Evolutionary conservation across 176 grass and related monocot genomes (phyloP).

Genomic region (Cenchrus americanus): DNA sequence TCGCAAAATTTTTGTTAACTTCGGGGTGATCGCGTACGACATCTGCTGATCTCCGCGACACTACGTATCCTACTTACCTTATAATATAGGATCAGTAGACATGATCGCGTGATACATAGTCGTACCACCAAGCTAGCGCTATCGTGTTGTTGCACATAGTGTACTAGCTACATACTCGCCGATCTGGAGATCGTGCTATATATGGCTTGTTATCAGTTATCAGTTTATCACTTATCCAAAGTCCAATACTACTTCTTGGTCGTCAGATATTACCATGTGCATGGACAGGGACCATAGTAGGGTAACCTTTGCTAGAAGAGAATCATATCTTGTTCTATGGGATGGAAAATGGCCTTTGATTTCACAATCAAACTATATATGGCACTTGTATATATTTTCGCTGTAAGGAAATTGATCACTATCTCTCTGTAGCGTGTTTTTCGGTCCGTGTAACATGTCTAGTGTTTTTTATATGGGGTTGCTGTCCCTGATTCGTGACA

Average conservation of each 20-base stretch:
- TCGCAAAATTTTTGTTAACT: background rate
- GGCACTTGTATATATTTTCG: background rate
- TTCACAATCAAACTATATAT: background rate
- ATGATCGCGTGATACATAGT: too few species aligned
- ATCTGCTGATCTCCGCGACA: background rate
- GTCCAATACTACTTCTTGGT: background rate
- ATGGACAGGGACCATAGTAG: background rate
- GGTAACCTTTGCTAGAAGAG: background rate
- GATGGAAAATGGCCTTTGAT: background rate
- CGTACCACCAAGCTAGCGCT: background rate
- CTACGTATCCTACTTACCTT: background rate
- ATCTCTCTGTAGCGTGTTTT: constrained; percentile 1
- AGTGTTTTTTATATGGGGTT: background rate
- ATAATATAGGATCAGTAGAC: too few species aligned
- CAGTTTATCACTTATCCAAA: background rate
- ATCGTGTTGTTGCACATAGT: too few species aligned
- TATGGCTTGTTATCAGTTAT: background rate
- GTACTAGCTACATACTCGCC: background rate
- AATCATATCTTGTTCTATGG: background rate
- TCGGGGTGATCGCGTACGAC: background rate
- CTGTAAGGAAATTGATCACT: background rate
- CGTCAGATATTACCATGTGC: background rate
- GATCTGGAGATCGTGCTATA: background rate
- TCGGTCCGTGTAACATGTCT: background rate
- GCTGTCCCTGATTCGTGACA: background rate